A percentile compares a stretch with the other conserved stretches of the same genome.
Conservation (phyloP, 768 basidiomycete species). For the Strobilomyces echinocephalus region DNA sequence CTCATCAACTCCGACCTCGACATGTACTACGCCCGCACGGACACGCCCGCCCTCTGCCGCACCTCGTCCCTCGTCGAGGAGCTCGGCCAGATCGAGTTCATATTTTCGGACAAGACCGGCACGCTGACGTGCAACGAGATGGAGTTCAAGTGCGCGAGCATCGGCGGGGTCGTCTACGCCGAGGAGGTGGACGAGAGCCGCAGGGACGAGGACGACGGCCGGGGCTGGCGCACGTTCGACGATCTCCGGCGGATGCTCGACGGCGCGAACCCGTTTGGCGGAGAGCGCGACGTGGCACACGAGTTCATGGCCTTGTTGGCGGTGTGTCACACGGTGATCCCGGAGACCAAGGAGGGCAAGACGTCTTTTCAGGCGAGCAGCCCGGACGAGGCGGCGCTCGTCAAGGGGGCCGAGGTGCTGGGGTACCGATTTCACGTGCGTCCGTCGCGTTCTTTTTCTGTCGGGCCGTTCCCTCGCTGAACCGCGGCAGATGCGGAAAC, state of each 20-base stretch:
- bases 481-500: conserved; percentile 76
- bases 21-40: conserved; percentile 95
- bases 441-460: conserved; percentile 6
- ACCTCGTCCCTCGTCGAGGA: conserved; percentile 98
- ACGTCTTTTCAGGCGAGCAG: conserved; percentile 93
- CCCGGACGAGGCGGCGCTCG: conserved; percentile 96
- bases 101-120: conserved; percentile 93
- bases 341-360: conserved; percentile 86
- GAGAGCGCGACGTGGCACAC: conserved; percentile 36
- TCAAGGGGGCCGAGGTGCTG: conserved; percentile 86
- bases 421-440: conserved; percentile 93
- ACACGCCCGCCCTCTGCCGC: conserved; percentile 95
- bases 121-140: conserved; percentile 97
- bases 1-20: conserved; percentile 97
- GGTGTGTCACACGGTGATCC: conserved; percentile 98
- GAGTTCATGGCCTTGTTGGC: conserved; percentile 83
- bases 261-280: conserved; percentile 57
- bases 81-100: conserved; percentile 95
- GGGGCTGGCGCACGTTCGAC: conserved; percentile 76
- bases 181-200: conserved; percentile 87
- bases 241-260: conserved; percentile 60
- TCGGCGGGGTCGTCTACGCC: conserved; percentile 86
- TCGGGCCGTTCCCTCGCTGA: not conserved
- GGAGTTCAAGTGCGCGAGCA: conserved; percentile 90
- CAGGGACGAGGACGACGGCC: conserved; percentile 51